Evolutionary conservation across 768 basidiomycete genomes (phyloP), one percentile per base, ranked within the genome.

Genomic region (Podaxis sp.): DNA sequence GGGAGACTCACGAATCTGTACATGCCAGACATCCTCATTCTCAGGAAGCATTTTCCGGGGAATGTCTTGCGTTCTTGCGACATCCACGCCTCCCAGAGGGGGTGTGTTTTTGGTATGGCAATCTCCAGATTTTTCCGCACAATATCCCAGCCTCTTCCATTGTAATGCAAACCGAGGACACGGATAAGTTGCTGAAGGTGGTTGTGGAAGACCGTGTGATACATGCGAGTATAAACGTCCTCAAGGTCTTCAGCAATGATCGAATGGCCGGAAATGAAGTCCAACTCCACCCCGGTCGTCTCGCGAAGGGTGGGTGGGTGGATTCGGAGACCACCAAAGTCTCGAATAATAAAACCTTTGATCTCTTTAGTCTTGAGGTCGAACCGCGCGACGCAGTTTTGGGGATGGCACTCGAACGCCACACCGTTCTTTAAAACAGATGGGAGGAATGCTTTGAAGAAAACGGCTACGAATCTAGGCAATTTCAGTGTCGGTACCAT

Each of bases 171-270:
- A 10, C 74, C 82, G 57, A 86, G 77, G 4, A 86, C 78, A 2
- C 84, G 79, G 58, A 84, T 81, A 46, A 85, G 77, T 62, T 81
- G 83, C 64, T 86, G 84, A 28, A 86, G 71, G 54, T 86, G 83
- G 62, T 84, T 85, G 70, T 84, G 82, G 55, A 85, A 76, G 62
- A 82, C 73, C 2, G 82, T 80, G 71, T 85, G 83, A 64, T 84
- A 84, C 77, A 82, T 80, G 55, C 80, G 75, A 38, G 75, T 79
- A 64, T 84, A 83, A 42, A 84, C 83, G 36, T 83, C 83, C 51
- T 84, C 81, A 37, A 82, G 69, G 37, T 79, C 79, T 2, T 74
- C 66, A 7, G 81, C 80, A 32, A 82, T 75, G 60, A 84, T 81
- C 25, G 79, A 78, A 66, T 82, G 79, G 2, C 80, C 79, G 59